Conservation (phyloP, 345 rosid genomes). For the Noccaea caerulescens region DNA sequence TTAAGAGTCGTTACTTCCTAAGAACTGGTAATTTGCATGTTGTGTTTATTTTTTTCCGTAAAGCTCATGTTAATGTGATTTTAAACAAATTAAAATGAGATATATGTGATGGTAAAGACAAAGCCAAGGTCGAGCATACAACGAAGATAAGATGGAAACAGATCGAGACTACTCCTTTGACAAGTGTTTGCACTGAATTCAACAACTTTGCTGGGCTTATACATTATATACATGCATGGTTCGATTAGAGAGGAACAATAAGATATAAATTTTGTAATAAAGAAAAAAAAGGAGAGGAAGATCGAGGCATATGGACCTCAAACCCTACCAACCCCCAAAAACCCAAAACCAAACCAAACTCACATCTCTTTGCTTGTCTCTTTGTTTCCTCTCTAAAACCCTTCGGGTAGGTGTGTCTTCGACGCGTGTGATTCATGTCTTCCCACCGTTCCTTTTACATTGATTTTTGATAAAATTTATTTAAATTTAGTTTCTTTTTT, state of each 20-base stretch:
- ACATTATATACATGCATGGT: constrained; percentile 28
- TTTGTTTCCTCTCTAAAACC: constrained; percentile 24
- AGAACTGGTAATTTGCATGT: constrained; percentile 11
- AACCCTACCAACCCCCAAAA: constrained; percentile 43
- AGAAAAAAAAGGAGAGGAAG: constrained; percentile 1
- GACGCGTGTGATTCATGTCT: constrained; percentile 34
- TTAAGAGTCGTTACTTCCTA: constrained; percentile 24
- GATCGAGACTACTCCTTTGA: constrained; percentile 43
- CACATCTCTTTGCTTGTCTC: constrained; percentile 27
- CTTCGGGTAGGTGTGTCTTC: constrained; percentile 44
- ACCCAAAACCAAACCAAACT: constrained; percentile 44
- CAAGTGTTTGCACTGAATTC: constrained; percentile 48
- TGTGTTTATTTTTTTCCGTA: not conserved
- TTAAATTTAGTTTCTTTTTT: not conserved
- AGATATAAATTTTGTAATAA: constrained; percentile 7
- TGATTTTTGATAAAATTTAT: constrained; percentile 3
- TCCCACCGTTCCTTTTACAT: constrained; percentile 33
- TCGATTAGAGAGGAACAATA: constrained; percentile 2
- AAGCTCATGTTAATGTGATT: not conserved
- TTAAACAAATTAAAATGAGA: not conserved
- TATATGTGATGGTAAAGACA: constrained; percentile 28
- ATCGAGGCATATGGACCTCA: constrained; percentile 45
- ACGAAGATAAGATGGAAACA: constrained; percentile 45
- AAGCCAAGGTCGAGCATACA: constrained; percentile 47
- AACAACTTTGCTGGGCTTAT: constrained; percentile 32